Evolutionary conservation across 768 basidiomycete species (phyloP), one percentile per base, ranked within the genome.

Genomic region (Rhizopogon vesiculosus): DNA sequence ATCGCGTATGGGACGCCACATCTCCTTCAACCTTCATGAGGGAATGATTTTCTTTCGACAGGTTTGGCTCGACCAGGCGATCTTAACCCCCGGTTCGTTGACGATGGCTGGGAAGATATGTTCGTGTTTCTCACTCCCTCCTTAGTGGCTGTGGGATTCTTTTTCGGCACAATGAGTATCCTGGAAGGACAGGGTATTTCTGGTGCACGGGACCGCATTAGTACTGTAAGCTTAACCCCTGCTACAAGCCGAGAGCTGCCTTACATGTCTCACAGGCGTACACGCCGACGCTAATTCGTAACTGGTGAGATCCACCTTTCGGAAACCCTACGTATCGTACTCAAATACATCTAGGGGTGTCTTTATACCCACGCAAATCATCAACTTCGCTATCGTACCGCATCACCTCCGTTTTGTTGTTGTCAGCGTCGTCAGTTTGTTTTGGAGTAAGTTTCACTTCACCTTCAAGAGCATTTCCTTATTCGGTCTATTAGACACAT

Each of bases 1-100:
- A 85, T 62, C 76, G 87, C 38, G 89, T 89, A 48, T 44, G 84
- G 63, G 43, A 10, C 38, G 38, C 22, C 28, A 6, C 54, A 31
- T 13, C 18, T 38, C 45, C 19, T 19, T 2, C 5, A 43, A 29
- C n/a, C 42, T 42, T 42, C 31, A 40, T 33, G 9, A 28, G 19
- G 35, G 10, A 25, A 41, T 40, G 29, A 51, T 35, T 28, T 49
- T 51, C 38, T 50, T n/a, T 41, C 60, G 42, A 48, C 65, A 87
- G 89, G 89, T 91, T 6, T 89, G 80, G 70, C 76, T 94, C 28
- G 93, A 95, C 67, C 93, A 96, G 71, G 80, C 82, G 5, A 62
- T 90, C 12, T 74, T 91, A 45, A 87, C 91, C 1, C 93, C 93
- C 9, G 75, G 86, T 82, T 59, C 57, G 74, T 62, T 10, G 2